Evolutionary conservation across 2,329 filamentous ascomycete species (phyloP).

Genomic region (Ophiostoma tasmaniense): DNA sequence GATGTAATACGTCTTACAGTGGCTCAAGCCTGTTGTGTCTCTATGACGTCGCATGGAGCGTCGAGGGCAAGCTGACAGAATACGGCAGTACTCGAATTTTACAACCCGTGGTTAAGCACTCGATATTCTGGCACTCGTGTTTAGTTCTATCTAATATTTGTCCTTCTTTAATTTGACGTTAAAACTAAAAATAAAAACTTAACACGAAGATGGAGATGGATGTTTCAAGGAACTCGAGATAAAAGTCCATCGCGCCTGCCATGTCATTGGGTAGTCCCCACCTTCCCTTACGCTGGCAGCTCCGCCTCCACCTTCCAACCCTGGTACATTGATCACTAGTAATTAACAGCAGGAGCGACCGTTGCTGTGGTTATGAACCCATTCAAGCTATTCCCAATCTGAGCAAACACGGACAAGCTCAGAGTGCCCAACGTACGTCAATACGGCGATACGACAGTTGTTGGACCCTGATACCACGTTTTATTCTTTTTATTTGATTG

Average conservation of each 20-base stretch:
- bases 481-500: not conserved
- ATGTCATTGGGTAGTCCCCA: not conserved
- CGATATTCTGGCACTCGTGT: not conserved
- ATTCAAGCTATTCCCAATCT: not conserved
- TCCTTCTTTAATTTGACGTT: too few species aligned
- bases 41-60: not conserved
- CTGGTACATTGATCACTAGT: not conserved
- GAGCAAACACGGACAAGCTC: not conserved
- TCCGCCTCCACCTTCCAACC: not conserved
- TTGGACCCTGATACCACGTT: conserved; percentile 1
- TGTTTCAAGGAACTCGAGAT: not conserved
- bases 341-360: not conserved
- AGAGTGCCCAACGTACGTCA: not conserved
- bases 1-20: not conserved
- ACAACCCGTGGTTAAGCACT: not conserved
- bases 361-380: conserved; percentile 7
- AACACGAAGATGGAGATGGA: too few species aligned
- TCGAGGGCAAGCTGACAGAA: not conserved
- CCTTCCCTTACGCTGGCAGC: not conserved
- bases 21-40: not conserved
- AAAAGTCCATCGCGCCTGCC: not conserved
- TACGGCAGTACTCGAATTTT: not conserved
- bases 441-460: not conserved
- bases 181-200: too few species aligned
- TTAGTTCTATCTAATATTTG: too few species aligned